Base-by-base conservation (phyloP, 129 eudicot genomes). In the Tagetes erecta region DNA sequence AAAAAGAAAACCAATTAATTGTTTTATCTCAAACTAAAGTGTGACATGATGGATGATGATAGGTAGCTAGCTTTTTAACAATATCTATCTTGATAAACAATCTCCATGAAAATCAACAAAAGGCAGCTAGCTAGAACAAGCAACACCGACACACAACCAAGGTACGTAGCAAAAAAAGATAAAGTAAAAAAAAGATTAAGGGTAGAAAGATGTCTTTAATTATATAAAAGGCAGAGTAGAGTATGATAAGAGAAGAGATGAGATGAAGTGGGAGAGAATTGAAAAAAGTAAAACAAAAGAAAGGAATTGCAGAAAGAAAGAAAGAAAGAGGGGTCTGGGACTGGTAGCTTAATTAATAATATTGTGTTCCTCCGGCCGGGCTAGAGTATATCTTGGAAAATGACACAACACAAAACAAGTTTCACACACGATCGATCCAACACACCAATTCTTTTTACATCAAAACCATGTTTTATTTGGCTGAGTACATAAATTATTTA, bases 321-420 rank as follows among this genome's bases (percentile, higher is more conserved):
- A 69, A 83, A 68, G 63, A 45, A 64, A 65, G 72, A 64, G 80
- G 74, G 73, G 87, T 80, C 81, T 72, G 71, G 70, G 27, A 20
- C 27, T 20, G 27, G 27, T 20, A 20, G 27, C 27, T 20, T 20
- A 20, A 20, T 20, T 20, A 20, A 20, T 20, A 20, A 20, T 20
- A 20, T 67, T 75, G 64, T 56, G 75, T 75, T 85, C 83, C 89
- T 88, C 80, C 27, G 27, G 27, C 27, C 27, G 27, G 27, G 27
- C 27, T 84, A 91, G 86, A 81, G 87, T 84, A 81, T 83, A 86
- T 84, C 73, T 84, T 35, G 67, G 95, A 91, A 86, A 91, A 88
- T 86, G 97, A 91, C 95, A 91, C 76, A 85, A 79, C 27, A 20
- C 27, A 81, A 83, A 86, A 81, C 73, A 69, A 75, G 80, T 74